Evolutionary conservation across 73 alveolate species (phyloP), one percentile per base, ranked within the genome.

Genomic region (Paramecium octaurelia): DNA sequence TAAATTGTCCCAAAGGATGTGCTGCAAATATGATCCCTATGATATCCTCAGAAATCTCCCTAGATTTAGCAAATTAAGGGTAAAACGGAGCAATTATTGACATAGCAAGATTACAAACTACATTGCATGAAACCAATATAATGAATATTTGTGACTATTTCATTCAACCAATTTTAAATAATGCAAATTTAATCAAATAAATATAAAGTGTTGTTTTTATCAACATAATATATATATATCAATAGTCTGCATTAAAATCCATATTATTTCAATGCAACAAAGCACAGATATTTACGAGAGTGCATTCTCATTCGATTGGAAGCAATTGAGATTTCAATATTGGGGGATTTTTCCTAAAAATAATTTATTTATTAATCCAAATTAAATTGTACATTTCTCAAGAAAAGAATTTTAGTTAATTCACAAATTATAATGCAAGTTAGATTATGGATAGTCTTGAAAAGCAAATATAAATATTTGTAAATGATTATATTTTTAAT

Each of bases 1-100:
- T 36, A 10, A 75, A 34, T 21, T 21, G 35, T 16, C 88, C 88
- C 20, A 75, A 21, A 14, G 88, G 88, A 75, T 75, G 60, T 10
- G 60, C 58, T n/a, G 60, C 48, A 75, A 75, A 75, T 36, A 75
- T 20, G 21, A 36, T 31, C 2, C 88, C 88, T 21, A 75, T 75
- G 38, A 34, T 31, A 75, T 75, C 88, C n/a, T 36, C 58, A 35
- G 58, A 34, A 0, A 75, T 1, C 8, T 44, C 88, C 35, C 10
- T 75, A 10, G 42, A 34, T 6, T 75, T 75, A 34, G 88, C 88
- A 75, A 36, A 75, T 21, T 36, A 31, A 14, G 88, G 88, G 29
- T 36, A 75, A 75, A 75, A 75, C 6, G 88, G 88, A 12, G 88
- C 57, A 75, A 75, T 75, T 6, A 75, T 75, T 34, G 88, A 75